Evolutionary conservation across 2,329 filamentous ascomycete species (phyloP).

Genomic region (Microsporum audouinii): DNA sequence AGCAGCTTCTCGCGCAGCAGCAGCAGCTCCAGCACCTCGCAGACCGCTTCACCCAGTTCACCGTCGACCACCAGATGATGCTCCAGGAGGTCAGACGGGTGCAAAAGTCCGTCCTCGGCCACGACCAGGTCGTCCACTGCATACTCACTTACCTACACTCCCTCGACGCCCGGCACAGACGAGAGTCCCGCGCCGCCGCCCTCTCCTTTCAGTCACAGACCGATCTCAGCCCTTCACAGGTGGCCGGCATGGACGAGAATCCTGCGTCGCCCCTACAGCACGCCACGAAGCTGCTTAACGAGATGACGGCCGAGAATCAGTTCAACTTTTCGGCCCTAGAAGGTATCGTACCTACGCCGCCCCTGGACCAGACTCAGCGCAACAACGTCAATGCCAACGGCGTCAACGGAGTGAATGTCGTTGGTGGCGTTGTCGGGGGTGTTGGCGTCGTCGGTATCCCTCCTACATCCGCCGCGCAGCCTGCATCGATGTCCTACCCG

Average conservation of each 20-base stretch:
- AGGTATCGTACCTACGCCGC: constrained; percentile 49
- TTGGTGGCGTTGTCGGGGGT: not conserved
- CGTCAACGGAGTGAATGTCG: constrained; percentile 2
- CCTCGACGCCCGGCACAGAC: constrained; percentile 52
- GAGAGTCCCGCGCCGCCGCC: constrained; percentile 44
- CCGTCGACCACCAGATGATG: constrained; percentile 53
- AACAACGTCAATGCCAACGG: constrained; percentile 23
- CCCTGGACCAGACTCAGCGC: constrained; percentile 41
- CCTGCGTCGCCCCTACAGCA: constrained; percentile 58
- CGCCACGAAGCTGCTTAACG: constrained; percentile 53
- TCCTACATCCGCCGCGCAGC: constrained; percentile 38
- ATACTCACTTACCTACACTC: constrained; percentile 57
- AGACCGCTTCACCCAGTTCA: constrained; percentile 70
- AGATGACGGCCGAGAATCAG: constrained; percentile 54
- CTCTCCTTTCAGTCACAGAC: constrained; percentile 33
- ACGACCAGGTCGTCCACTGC: constrained; percentile 59
- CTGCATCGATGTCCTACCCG: constrained; percentile 40
- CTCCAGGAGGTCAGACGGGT: constrained; percentile 53
- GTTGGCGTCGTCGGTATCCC: constrained; percentile 13
- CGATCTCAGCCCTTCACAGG: constrained; percentile 37
- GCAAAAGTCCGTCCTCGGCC: constrained; percentile 60
- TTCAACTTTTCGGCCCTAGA: constrained; percentile 54
- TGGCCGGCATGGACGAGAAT: constrained; percentile 45
- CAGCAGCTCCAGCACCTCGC: constrained; percentile 83
- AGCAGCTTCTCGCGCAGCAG: constrained; percentile 78